Evolutionary conservation across 495 filamentous ascomycete genomes (phyloP), one percentile per base, ranked within the genome.

Genomic region (Talaromyces liani): DNA sequence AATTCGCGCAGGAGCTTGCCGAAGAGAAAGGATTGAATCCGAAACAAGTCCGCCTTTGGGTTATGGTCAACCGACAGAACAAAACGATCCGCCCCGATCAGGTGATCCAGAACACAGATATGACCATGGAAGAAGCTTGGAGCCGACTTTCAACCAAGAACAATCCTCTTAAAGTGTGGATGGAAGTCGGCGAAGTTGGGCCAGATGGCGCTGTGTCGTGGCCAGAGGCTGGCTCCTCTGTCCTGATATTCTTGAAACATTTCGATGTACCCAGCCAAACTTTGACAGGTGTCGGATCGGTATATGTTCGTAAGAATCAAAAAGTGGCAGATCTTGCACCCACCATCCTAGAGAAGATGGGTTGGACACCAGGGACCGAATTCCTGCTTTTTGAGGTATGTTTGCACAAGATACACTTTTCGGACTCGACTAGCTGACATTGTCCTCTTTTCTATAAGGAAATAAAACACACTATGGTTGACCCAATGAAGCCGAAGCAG

Each of bases 51-150:
- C 86, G 94, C 31, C 82, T 96, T 53, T 98, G 94, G 95, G 86
- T 90, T 45, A 96, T 99, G 91, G 95, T 99, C 0, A 97, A 96
- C 69, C 90, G 94, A 9, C 94, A 99, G 70, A 99, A 99, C 71
- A 97, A 96, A 77, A 98, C 94, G 0, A 88, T 89, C 51, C 84
- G 94, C 27, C 94, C 95, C 1, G 94, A 99, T 70, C 85, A 89
- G 56, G 90, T 92, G 4, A 84, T 98, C 57, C 81, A 81, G 64
- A 90, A 94, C 62, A 76, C 83, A 2, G 80, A 87, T n/a, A 88
- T 91, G 75, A 91, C 88, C 6, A 78, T 97, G 16, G 93, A 97
- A 69, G 90, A 95, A 53, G 89, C 89, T 63, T 85, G 84, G 66
- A 82, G 73, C 68, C 90, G 82, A 69, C 84, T 81, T 64, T 85